Conservation (phyloP, 352 stramenopile genomes). For the Albugo laibachii region DNA sequence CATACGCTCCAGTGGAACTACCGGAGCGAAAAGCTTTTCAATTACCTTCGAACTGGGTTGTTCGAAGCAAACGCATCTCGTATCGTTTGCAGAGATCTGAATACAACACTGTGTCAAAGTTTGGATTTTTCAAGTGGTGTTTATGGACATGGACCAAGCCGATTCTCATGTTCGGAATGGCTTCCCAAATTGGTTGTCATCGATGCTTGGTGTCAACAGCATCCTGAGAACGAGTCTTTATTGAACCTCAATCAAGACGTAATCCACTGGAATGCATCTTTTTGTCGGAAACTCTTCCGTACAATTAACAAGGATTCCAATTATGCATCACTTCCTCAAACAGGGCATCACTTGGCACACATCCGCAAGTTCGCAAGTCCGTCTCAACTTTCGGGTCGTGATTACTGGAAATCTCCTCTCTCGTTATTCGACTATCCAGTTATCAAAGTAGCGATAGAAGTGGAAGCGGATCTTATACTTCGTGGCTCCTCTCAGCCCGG, state of each 20-base stretch:
- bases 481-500: slow-evolving; percentile 1
- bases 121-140: background rate
- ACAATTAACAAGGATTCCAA: slow-evolving; percentile 4
- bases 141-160: background rate
- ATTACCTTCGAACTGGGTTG: too few species aligned
- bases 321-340: slow-evolving; percentile 6
- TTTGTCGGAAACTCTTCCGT: background rate
- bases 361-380: background rate
- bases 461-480: slow-evolving; percentile 3
- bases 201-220: slow-evolving; percentile 6
- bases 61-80: background rate
- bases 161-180: slow-evolving; percentile 2
- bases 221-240: slow-evolving; percentile 1
- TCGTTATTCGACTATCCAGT: slow-evolving; percentile 5
- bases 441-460: background rate
- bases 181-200: slow-evolving; percentile 3
- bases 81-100: slow-evolving; percentile 9
- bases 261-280: slow-evolving; percentile 13
- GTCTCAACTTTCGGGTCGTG: background rate
- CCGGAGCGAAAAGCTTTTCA: too few species aligned
- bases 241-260: slow-evolving; percentile 1
- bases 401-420: background rate
- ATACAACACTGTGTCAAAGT: slow-evolving; percentile 1
- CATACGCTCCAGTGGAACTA: too few species aligned
- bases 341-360: background rate